Evolutionary conservation across 2,329 filamentous ascomycete species (phyloP).

Genomic region (Cordyceps fumosorosea): DNA sequence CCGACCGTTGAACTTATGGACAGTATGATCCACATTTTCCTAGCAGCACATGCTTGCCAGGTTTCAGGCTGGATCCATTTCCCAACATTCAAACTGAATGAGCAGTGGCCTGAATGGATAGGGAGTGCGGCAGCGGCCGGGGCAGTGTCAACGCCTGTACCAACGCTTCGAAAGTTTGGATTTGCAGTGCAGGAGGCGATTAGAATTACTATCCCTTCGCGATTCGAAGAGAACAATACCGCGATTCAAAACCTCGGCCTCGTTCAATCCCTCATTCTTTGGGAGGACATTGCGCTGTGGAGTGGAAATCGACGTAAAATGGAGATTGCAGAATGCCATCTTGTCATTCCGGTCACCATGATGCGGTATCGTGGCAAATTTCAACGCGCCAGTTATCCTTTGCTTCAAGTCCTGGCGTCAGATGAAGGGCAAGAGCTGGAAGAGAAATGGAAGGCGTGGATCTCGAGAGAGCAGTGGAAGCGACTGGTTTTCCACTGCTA

Average conservation of each 20-base stretch:
- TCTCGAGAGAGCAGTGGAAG: slow-evolving; percentile 59
- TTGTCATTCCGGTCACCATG: slow-evolving; percentile 41
- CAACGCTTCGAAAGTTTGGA: slow-evolving; percentile 54
- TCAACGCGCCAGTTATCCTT: slow-evolving; percentile 46
- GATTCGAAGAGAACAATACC: slow-evolving; percentile 45
- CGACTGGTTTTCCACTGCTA: slow-evolving; percentile 60
- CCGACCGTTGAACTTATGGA: slow-evolving; percentile 55
- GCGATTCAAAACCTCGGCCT: slow-evolving; percentile 40
- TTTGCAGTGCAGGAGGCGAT: slow-evolving; percentile 48
- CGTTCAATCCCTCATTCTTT: slow-evolving; percentile 42
- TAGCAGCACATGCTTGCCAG: slow-evolving; percentile 49
- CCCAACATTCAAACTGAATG: slow-evolving; percentile 49
- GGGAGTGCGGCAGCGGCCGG: slow-evolving; percentile 55
- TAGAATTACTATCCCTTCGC: slow-evolving; percentile 25
- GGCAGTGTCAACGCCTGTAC: slow-evolving; percentile 50
- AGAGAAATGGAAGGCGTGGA: slow-evolving; percentile 60
- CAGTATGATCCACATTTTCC: slow-evolving; percentile 53
- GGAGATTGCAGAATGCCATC: slow-evolving; percentile 48
- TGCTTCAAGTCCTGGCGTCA: slow-evolving; percentile 41
- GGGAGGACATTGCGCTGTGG: slow-evolving; percentile 47
- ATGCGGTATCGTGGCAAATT: slow-evolving; percentile 53
- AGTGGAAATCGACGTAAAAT: slow-evolving; percentile 49
- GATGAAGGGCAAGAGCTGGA: slow-evolving; percentile 53
- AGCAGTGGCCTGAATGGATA: slow-evolving; percentile 52
- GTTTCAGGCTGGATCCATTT: slow-evolving; percentile 57